Evolutionary conservation across 495 filamentous ascomycete genomes (phyloP), one percentile per base, ranked within the genome.

Genomic region (Talaromyces liani): DNA sequence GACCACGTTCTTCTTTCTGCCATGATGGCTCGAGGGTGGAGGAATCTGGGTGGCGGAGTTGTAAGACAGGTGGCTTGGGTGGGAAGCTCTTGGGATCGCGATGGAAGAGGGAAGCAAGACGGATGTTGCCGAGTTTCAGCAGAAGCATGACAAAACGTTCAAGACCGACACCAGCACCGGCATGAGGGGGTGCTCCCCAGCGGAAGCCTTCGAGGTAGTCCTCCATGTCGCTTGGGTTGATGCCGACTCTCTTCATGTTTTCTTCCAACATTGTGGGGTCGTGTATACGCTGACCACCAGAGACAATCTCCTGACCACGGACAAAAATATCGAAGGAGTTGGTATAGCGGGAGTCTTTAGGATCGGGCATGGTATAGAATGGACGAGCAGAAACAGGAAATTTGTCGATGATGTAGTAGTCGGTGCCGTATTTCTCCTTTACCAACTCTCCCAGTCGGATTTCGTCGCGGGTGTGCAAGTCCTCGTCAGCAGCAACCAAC

Each of bases 241-340:
- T 85, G 45, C 91, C 91, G 22, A 84, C 78, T 29, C 81, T 81
- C 66, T 84, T 82, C 90, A 97, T 91, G 53, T 88, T 87, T 65
- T 89, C 82, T 36, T 87, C 80, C n/a, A 97, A 79, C 67, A 90
- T 83, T 25, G 80, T 73, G 1, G 91, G 81, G 61, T 92, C 86
- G 72, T 97, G 91, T 65, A 97, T 91, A 84, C 93, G 90, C 72
- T 97, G 92, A 8, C 92, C 93, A 59, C 93, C 92, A 1, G 88
- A 91, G 4, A 93, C 86, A 65, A 97, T 96, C 72, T 97, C 93
- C 70, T 97, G 93, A 5, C 93, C 93, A 10, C 93, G 90, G 60
- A 97, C 82, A 77, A 97, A 97, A 69, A 97, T 93, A 73, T 97
- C 92, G 66, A 97, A 97, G 0, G 93, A 95, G 75, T 96, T 97